Base-by-base conservation (phyloP, 2,329 filamentous ascomycete species). In the Ophiostoma angusticollis region DNA sequence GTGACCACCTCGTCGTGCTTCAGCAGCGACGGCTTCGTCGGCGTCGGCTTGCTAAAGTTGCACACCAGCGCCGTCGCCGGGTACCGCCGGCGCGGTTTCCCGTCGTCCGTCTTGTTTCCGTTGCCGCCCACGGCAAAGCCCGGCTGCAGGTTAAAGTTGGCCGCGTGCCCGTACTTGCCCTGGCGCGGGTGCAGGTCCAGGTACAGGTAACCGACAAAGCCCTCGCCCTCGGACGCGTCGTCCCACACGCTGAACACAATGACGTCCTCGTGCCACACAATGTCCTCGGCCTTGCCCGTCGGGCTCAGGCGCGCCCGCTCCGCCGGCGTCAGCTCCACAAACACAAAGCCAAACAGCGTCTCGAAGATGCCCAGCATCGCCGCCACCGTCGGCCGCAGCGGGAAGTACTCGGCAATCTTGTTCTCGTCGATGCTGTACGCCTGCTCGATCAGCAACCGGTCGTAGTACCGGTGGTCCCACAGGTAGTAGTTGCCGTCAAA, bases 361-460 rank as follows among this genome's bases (percentile, higher is more conserved):
- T 91, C 82, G 47, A 91, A 91, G 51, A 89, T 89, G 50, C 76
- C 70, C 34, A 91, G 66, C 84, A 93, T 89, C 41, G 76, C 79
- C 21, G 70, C 68, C 36, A 91, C 78, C 0, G 81, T 85, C 12
- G 74, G 72, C 43, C 76, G 68, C 6, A 89, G 67, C 4, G 84
- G 84, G 62, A 91, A 91, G 60, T 87, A 91, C 59, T 91, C 80
- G 9, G 84, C 77, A 51, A 91, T 83, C 54, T 78, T 74, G 50
- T 78, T 74, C 56, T 89, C 82, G 47, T 89, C 81, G 32, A 91
- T 78, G 50, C 74, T 78, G 56, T 78, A 89, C 53, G 89, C 80
- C 54, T 80, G 73, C 62, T 89, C 81, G 28, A 86, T 73, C 72
- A 86, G 80, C 54, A 87, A 64, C 6, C 80, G 76, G 49, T 84